phyloP scores from a whole-genome alignment of 228 moss, liverwort and hornwort genomes.

The Sphagnum magellanicum region DNA sequence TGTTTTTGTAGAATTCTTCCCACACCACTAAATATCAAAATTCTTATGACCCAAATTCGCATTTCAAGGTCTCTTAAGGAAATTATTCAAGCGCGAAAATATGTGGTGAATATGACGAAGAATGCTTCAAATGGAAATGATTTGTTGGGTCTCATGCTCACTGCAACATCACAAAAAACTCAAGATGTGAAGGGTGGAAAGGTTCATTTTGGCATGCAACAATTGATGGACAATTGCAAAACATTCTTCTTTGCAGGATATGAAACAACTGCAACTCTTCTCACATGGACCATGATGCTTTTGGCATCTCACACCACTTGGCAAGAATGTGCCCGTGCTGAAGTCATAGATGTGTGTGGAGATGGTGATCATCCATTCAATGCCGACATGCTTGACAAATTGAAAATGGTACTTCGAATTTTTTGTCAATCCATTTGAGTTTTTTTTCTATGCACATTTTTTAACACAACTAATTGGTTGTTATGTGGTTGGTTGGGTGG shows the following conservation, averaged over 20 bases:
- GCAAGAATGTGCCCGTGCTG: constrained; percentile 4
- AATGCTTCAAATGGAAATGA: constrained; percentile 4
- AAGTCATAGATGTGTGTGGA: constrained; percentile 13
- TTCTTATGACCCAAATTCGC: not conserved
- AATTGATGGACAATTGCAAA: constrained; percentile 18
- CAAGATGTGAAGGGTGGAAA: not conserved
- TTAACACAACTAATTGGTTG: too few species aligned
- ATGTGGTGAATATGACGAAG: not conserved
- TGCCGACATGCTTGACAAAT: not conserved
- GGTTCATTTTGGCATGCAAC: constrained; percentile 2
- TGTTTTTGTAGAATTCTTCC: too few species aligned
- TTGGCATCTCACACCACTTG: constrained; percentile 19
- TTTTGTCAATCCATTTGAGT: too few species aligned
- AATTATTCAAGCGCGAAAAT: constrained; percentile 1
- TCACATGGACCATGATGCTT: constrained; percentile 23
- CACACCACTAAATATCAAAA: too few species aligned
- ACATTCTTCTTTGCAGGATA: constrained; percentile 26
- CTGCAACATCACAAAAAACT: constrained; percentile 9
- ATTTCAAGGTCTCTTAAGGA: not conserved
- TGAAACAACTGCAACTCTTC: constrained; percentile 16
- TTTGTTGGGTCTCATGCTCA: constrained; percentile 16
- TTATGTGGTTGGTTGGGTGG: not conserved
- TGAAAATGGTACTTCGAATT: too few species aligned
- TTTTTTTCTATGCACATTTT: too few species aligned
- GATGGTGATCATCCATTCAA: not conserved